A percentile compares a stretch with the other conserved stretches of the same genome.
Conservation (phyloP, 192 early-diverging fungal genomes). For the Rhizophagus prolifer region DNA sequence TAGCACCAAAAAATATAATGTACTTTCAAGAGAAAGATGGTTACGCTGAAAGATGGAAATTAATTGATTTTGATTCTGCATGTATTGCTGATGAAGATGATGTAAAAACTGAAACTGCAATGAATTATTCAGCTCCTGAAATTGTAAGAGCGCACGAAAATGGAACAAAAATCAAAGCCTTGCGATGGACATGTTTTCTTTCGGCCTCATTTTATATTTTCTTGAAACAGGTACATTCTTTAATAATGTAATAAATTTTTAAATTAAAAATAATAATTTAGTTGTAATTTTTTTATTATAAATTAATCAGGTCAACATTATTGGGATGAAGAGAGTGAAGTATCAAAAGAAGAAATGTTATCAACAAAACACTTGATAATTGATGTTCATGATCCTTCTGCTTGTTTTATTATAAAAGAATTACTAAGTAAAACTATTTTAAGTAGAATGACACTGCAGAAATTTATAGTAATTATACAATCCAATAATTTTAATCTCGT, state of each 20-base stretch:
- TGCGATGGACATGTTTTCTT: conserved; percentile 13
- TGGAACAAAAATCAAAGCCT: neutral
- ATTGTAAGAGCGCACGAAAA: neutral
- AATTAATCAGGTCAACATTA: neutral
- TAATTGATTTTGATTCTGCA: conserved; percentile 1
- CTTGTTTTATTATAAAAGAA: no score
- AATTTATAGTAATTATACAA: no score
- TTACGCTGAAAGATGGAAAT: neutral
- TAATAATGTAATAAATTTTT: neutral
- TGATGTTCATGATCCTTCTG: no score
- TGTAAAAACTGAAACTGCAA: neutral
- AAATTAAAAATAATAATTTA: no score
- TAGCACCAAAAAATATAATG: conserved; percentile 4
- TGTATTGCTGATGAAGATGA: neutral
- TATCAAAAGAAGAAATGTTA: neutral
- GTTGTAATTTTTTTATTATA: neutral
- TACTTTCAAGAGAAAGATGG: neutral
- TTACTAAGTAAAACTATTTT: no score
- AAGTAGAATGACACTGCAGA: no score
- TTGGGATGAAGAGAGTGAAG: neutral
- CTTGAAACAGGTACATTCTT: neutral
- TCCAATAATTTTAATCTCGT: no score
- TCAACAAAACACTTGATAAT: no score
- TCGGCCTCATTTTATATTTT: neutral
- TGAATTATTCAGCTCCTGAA: conserved; percentile 11